These are phyloP conservation scores for Obba rivulosa DNA, from an alignment of 768 basidiomycete species.

Conservation along the genomic window DNA sequence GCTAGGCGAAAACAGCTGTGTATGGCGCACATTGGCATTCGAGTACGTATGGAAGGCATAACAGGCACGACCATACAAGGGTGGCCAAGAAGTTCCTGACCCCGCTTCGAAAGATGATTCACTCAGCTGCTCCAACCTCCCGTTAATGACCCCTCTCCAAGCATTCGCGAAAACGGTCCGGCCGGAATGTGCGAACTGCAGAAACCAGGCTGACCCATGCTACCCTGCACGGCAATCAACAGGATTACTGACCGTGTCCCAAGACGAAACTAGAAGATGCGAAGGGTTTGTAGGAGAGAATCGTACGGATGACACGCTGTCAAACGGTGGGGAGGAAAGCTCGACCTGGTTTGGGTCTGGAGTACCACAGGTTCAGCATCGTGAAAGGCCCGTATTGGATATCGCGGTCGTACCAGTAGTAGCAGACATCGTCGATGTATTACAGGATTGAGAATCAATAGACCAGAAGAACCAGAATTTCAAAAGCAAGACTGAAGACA, in stretches of 20 bases:
- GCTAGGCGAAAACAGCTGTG: too few species aligned
- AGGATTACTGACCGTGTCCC: conserved; percentile 65
- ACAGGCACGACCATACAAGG: too few species aligned
- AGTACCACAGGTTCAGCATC: neutral
- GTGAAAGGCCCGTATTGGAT: neutral
- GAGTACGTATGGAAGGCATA: too few species aligned
- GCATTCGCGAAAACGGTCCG: too few species aligned
- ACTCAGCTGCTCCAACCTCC: too few species aligned
- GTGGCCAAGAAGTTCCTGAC: too few species aligned
- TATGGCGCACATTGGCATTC: too few species aligned
- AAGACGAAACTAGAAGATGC: conserved; percentile 78
- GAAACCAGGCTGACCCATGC: too few species aligned
- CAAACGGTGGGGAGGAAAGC: conserved; percentile 69
- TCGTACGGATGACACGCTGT: conserved; percentile 74
- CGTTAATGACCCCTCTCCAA: too few species aligned
- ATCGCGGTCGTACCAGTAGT: neutral
- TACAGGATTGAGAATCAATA: neutral
- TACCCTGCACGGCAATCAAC: neutral
- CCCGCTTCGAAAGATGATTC: too few species aligned
- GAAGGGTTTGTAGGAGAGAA: conserved; percentile 80
- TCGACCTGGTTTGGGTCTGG: conserved; percentile 30
- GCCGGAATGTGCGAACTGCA: too few species aligned
- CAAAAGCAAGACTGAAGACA: neutral
- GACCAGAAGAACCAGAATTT: neutral
- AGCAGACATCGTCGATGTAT: neutral